Evolutionary conservation across 306 rosid species (phyloP).

Genomic region (Crotalaria pallida): DNA sequence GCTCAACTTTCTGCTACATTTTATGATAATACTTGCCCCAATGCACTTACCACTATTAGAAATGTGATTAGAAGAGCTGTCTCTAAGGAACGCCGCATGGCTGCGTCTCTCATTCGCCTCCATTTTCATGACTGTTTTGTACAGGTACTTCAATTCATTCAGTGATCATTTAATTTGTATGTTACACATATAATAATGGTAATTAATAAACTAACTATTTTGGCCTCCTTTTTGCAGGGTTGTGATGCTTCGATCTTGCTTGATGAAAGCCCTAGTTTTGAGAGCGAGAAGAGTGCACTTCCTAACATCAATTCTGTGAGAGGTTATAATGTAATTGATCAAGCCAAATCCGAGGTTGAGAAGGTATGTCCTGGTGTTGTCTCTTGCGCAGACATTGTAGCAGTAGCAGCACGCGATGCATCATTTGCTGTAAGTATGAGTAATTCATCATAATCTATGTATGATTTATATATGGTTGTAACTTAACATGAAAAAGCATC

Average conservation of each 20-base stretch:
- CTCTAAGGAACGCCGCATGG: conserved; percentile 37
- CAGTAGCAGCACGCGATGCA: conserved; percentile 64
- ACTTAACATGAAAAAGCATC: too few relatives aligned
- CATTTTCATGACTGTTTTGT: conserved; percentile 43
- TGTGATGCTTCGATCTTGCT: conserved; percentile 55
- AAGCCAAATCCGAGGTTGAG: conserved; percentile 53
- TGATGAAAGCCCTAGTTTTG: conserved; percentile 18
- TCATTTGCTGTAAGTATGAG: conserved; percentile 37
- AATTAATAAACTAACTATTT: too few relatives aligned
- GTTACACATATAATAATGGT: too few relatives aligned
- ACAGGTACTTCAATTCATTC: neutral
- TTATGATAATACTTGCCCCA: conserved; percentile 49
- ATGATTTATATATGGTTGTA: too few relatives aligned
- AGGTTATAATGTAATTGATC: conserved; percentile 44
- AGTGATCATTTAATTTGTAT: too few relatives aligned
- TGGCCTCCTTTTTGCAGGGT: conserved; percentile 24
- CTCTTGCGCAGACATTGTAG: conserved; percentile 36
- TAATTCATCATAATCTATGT: neutral
- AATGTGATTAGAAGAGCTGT: conserved; percentile 28
- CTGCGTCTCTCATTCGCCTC: conserved; percentile 38
- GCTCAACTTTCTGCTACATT: conserved; percentile 50
- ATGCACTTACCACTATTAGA: conserved; percentile 44
- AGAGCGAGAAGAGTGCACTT: conserved; percentile 36
- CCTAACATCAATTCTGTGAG: conserved; percentile 32
- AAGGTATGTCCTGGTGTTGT: conserved; percentile 44